These are phyloP conservation scores for Populus hybrid DNA, from an alignment of 441 rosid species.

Conservation along the genomic window DNA sequence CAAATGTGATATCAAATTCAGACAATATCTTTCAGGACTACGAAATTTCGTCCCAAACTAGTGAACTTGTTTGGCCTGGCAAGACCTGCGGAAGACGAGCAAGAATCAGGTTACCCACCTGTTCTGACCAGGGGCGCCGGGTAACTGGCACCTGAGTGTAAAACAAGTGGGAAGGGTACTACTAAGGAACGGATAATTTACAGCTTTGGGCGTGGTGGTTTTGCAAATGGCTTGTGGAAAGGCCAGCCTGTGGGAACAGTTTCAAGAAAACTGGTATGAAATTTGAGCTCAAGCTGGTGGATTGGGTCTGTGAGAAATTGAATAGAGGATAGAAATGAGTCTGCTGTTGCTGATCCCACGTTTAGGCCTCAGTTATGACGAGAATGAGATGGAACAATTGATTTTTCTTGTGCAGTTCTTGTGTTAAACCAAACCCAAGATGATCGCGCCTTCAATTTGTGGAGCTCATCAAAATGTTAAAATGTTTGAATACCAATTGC, in stretches of 20 bases:
- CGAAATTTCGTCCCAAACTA: slow-evolving; percentile 57
- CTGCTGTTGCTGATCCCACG: slow-evolving; percentile 52
- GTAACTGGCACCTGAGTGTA: slow-evolving; percentile 75
- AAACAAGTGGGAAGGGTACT: slow-evolving; percentile 54
- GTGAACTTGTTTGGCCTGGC: slow-evolving; percentile 76
- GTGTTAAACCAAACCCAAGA: slow-evolving; percentile 61
- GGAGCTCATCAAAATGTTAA: slow-evolving; percentile 55
- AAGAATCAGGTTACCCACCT: slow-evolving; percentile 54
- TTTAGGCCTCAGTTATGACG: slow-evolving; percentile 38
- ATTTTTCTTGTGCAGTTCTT: slow-evolving; percentile 53
- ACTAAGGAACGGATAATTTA: slow-evolving; percentile 66
- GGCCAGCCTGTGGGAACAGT: slow-evolving; percentile 56
- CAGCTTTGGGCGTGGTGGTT: slow-evolving; percentile 69
- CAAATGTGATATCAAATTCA: slow-evolving; percentile 67
- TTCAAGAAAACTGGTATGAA: slow-evolving; percentile 5
- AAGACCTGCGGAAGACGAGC: slow-evolving; percentile 58
- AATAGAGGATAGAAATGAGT: slow-evolving; percentile 38
- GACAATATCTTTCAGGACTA: slow-evolving; percentile 71
- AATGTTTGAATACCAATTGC: slow-evolving; percentile 27
- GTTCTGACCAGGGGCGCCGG: slow-evolving; percentile 70
- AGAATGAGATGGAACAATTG: slow-evolving; percentile 58
- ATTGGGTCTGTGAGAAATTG: slow-evolving; percentile 63
- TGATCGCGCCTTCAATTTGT: slow-evolving; percentile 54
- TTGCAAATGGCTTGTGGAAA: slow-evolving; percentile 70
- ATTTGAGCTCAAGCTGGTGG: slow-evolving; percentile 53